Evolutionary conservation across 2,329 filamentous ascomycete species (phyloP).

Genomic region (Pyricularia sp.): DNA sequence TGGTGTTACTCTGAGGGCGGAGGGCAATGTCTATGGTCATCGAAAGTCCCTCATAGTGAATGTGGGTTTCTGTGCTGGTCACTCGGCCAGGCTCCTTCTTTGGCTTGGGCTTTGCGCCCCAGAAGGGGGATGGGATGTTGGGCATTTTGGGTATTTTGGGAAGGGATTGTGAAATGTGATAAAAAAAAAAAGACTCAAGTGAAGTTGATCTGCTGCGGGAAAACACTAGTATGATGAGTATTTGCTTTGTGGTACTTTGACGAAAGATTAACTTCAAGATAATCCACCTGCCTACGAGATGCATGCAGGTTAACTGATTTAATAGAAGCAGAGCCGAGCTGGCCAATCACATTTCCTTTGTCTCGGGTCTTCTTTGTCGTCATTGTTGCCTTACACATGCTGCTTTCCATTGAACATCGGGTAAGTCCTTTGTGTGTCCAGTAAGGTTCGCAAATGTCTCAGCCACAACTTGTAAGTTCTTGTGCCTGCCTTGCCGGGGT

Average conservation of each 20-base stretch:
- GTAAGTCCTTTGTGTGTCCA: neutral
- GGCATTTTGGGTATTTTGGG: neutral
- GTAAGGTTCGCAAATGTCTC: neutral
- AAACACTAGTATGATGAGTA: neutral
- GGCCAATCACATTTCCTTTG: neutral
- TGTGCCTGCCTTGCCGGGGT: neutral
- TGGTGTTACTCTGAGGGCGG: neutral
- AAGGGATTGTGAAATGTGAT: neutral
- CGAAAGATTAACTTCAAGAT: neutral
- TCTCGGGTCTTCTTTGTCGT: neutral
- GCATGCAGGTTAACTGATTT: neutral
- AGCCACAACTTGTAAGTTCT: neutral
- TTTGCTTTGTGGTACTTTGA: neutral
- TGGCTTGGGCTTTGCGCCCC: neutral
- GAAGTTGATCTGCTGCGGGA: neutral
- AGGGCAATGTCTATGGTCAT: neutral
- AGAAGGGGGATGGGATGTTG: neutral
- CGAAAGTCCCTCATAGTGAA: neutral
- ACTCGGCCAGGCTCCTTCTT: neutral
- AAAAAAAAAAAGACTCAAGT: neutral
- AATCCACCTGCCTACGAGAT: neutral
- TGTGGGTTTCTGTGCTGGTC: neutral
- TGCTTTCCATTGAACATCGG: neutral
- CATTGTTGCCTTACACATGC: neutral
- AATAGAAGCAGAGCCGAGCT: neutral